Conservation (phyloP, 192 early-diverging fungal genomes). For the Dispira simplex region DNA sequence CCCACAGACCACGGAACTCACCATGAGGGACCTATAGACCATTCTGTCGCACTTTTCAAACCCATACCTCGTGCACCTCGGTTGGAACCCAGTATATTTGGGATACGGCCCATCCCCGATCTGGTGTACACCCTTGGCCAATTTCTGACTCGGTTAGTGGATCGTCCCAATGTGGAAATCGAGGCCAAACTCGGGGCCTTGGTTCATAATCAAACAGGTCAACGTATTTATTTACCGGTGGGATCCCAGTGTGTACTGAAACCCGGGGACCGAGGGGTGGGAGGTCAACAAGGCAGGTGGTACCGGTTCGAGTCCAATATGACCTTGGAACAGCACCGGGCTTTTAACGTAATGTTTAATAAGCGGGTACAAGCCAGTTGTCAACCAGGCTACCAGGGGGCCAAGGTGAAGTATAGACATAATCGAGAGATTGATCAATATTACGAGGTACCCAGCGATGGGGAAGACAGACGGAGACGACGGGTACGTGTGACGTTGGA, state of each 20-base stretch:
- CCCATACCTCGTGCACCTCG: slow-evolving; percentile 18
- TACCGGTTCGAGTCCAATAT: slow-evolving; percentile 73
- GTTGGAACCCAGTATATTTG: slow-evolving; percentile 47
- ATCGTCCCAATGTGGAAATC: slow-evolving; percentile 40
- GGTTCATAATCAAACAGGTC: slow-evolving; percentile 41
- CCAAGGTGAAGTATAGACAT: slow-evolving; percentile 50
- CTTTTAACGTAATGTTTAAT: slow-evolving; percentile 74
- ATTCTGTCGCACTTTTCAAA: too few relatives aligned
- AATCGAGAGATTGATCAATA: slow-evolving; percentile 59
- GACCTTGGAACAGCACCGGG: slow-evolving; percentile 69
- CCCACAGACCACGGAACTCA: too few relatives aligned
- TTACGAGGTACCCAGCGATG: slow-evolving; percentile 18
- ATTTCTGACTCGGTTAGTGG: slow-evolving; percentile 40
- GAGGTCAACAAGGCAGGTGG: slow-evolving; percentile 9
- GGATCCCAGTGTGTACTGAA: neutral
- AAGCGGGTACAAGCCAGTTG: slow-evolving; percentile 40
- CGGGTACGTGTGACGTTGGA: slow-evolving; percentile 48
- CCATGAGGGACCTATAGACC: too few relatives aligned
- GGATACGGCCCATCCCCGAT: slow-evolving; percentile 38
- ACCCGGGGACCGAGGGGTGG: slow-evolving; percentile 37
- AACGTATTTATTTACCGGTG: slow-evolving; percentile 47
- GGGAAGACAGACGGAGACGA: slow-evolving; percentile 12
- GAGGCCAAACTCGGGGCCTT: slow-evolving; percentile 85
- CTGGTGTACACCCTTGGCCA: slow-evolving; percentile 42
- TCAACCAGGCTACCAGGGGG: slow-evolving; percentile 27